Evolutionary conservation across 129 eudicot species (phyloP).

Genomic region (Erigeron canadensis): DNA sequence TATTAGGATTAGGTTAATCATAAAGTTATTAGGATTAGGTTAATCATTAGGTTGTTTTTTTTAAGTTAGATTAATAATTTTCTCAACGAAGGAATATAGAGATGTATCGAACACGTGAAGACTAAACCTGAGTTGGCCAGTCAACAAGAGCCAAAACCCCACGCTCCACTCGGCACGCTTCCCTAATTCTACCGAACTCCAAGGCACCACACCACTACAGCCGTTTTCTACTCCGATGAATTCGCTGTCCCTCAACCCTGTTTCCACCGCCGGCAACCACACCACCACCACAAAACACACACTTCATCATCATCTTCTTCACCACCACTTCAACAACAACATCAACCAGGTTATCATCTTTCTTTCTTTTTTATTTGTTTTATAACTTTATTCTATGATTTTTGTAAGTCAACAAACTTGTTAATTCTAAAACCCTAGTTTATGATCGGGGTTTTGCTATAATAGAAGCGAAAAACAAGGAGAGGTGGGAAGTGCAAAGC

Average conservation of each 20-base stretch:
- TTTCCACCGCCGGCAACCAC: slow-evolving; percentile 22
- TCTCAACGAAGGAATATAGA: background rate
- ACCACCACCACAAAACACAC: slow-evolving; percentile 9
- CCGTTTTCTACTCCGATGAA: slow-evolving; percentile 32
- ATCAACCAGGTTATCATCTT: slow-evolving; percentile 35
- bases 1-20: no score
- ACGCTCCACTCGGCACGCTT: slow-evolving; percentile 20
- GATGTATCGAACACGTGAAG: background rate
- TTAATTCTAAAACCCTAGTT: slow-evolving; percentile 20
- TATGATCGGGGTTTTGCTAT: background rate
- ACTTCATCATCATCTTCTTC: slow-evolving; percentile 18
- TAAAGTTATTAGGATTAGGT: no score
- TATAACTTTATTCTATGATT: background rate
- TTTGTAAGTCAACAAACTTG: background rate
- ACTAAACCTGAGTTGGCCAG: background rate
- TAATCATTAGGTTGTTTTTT: no score
- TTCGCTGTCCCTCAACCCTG: slow-evolving; percentile 32
- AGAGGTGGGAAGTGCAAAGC: slow-evolving; percentile 60
- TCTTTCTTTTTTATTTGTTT: background rate
- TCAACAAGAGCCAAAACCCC: background rate
- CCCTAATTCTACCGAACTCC: background rate
- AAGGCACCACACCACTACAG: slow-evolving; percentile 15
- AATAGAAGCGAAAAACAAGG: slow-evolving; percentile 37
- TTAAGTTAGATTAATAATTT: no score
- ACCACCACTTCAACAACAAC: slow-evolving; percentile 10